A percentile compares a stretch with the other conserved stretches of the same genome.
These are phyloP conservation scores for Andrographis paniculata DNA, from an alignment of 305 asterid genomes.

Conservation along the genomic window DNA sequence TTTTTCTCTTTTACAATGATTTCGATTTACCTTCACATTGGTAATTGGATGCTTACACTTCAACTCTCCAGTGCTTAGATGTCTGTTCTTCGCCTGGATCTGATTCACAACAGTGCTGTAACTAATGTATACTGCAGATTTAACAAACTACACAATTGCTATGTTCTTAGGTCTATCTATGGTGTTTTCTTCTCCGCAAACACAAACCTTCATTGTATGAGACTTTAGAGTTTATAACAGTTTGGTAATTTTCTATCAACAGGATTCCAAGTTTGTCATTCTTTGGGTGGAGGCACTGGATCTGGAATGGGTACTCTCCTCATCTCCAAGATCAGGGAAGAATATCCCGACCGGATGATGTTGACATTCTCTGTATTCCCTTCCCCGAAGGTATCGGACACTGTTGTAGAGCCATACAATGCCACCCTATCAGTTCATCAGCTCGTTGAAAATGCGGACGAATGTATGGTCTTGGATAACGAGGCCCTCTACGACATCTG, in stretches of 20 bases:
- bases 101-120: neutral
- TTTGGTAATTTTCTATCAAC: too few relatives aligned
- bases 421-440: constrained; percentile 55
- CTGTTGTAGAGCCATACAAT: constrained; percentile 56
- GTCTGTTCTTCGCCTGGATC: neutral
- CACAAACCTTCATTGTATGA: neutral
- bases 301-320: constrained; percentile 62
- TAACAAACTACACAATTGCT: neutral
- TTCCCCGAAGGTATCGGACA: constrained; percentile 50
- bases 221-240: neutral
- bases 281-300: constrained; percentile 58
- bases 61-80: neutral
- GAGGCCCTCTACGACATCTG: constrained; percentile 53
- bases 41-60: neutral
- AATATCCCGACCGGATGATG: constrained; percentile 56
- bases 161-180: neutral
- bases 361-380: constrained; percentile 51
- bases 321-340: constrained; percentile 52
- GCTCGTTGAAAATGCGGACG: constrained; percentile 57
- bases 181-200: neutral
- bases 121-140: neutral
- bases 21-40: too few relatives aligned
- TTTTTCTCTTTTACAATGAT: too few relatives aligned
- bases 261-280: constrained; percentile 58
- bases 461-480: constrained; percentile 56